Evolutionary conservation across 2,329 filamentous ascomycete genomes (phyloP).

Genomic region (Cercospora zeae-maydis): DNA sequence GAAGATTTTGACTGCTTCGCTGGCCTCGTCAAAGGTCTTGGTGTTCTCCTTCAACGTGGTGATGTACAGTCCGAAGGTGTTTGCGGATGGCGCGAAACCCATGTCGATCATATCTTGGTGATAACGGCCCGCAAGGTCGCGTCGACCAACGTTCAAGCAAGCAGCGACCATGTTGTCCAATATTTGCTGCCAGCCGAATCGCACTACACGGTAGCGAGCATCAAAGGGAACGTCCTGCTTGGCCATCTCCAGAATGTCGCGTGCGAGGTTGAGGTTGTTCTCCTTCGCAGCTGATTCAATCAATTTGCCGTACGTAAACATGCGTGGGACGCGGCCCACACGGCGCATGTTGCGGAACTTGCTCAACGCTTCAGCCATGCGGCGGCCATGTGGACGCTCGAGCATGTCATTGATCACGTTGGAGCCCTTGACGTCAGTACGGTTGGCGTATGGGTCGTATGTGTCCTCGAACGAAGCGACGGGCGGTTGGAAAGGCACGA

Average conservation of each 20-base stretch:
- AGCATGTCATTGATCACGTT: slow-evolving; percentile 85
- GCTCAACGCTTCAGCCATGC: slow-evolving; percentile 71
- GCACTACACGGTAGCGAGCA: slow-evolving; percentile 78
- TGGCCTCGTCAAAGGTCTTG: slow-evolving; percentile 96
- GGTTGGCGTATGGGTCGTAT: slow-evolving; percentile 86
- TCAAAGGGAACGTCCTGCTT: slow-evolving; percentile 82
- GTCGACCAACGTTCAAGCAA: slow-evolving; percentile 77
- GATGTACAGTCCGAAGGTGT: slow-evolving; percentile 97
- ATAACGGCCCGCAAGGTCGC: slow-evolving; percentile 75
- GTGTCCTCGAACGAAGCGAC: slow-evolving; percentile 68
- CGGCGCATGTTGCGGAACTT: slow-evolving; percentile 93
- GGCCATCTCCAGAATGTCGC: slow-evolving; percentile 86
- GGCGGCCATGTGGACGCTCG: slow-evolving; percentile 70
- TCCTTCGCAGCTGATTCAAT: slow-evolving; percentile 88
- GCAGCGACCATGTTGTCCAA: slow-evolving; percentile 95
- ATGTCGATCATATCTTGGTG: slow-evolving; percentile 90
- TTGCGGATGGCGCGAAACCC: slow-evolving; percentile 86
- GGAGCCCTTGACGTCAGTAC: slow-evolving; percentile 90
- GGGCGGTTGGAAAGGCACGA: slow-evolving; percentile 45
- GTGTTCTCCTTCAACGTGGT: slow-evolving; percentile 97
- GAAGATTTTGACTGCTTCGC: slow-evolving; percentile 96
- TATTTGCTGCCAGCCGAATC: slow-evolving; percentile 95
- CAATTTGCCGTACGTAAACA: slow-evolving; percentile 95
- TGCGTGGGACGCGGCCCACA: slow-evolving; percentile 83
- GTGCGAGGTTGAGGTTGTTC: slow-evolving; percentile 73